These are phyloP conservation scores for Lactarius hengduanensis DNA, from an alignment of 768 basidiomycete genomes.

Conservation along the genomic window DNA sequence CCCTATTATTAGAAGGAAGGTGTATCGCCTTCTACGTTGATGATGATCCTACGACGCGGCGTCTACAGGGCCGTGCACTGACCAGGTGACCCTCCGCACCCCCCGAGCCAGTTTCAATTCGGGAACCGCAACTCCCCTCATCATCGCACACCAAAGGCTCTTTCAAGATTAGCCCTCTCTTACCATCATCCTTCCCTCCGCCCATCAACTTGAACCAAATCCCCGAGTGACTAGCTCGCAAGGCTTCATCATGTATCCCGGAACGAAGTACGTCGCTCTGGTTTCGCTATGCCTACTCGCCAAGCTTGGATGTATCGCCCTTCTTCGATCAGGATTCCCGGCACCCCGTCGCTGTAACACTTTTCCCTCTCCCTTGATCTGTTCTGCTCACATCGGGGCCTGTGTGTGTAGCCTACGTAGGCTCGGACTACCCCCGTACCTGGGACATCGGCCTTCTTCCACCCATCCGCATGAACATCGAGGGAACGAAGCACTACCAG, in stretches of 20 bases:
- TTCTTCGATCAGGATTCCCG: neutral
- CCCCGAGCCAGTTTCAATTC: neutral
- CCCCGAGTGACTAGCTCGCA: neutral
- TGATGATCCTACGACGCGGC: neutral
- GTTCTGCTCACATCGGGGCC: neutral
- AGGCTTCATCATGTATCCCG: neutral
- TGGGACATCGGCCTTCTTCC: too few species aligned
- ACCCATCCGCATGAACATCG: too few species aligned
- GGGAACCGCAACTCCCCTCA: neutral
- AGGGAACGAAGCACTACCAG: too few species aligned
- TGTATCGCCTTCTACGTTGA: neutral
- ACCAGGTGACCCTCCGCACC: neutral
- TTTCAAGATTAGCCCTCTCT: neutral
- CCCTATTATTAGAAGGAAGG: neutral
- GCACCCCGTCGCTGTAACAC: neutral
- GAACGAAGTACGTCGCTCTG: slow-evolving; percentile 2
- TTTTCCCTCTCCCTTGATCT: too few species aligned
- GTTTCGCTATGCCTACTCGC: slow-evolving; percentile 8
- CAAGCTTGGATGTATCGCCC: slow-evolving; percentile 14
- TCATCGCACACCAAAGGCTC: neutral
- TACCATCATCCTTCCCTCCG: neutral
- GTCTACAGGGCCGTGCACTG: neutral
- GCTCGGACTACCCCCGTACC: too few species aligned
- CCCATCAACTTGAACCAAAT: neutral
- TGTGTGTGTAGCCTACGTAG: neutral